Percentiles rank a stretch among this genome's conserved stretches.
These are phyloP conservation scores for Alternaria brassicae DNA, from an alignment of 2,329 filamentous ascomycete species.

Conservation along the genomic window DNA sequence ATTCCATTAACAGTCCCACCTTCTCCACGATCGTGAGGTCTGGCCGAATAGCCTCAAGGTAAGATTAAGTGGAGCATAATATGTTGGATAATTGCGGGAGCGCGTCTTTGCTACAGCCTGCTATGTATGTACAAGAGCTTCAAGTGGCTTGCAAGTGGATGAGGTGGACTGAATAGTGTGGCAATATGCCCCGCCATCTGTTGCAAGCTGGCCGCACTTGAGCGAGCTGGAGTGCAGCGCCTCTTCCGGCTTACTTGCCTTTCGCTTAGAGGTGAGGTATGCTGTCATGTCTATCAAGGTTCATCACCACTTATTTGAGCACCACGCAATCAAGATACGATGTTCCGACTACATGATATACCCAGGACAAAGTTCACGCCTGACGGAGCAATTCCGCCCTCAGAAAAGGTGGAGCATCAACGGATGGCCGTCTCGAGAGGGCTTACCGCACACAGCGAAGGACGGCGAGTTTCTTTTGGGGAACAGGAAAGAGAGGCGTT, in stretches of 20 bases:
- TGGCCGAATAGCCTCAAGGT: not conserved
- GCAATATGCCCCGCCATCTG: slow-evolving; percentile 18
- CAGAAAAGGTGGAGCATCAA: slow-evolving; percentile 23
- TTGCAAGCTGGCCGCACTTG: slow-evolving; percentile 16
- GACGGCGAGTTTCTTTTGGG: slow-evolving; percentile 4
- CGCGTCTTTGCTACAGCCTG: slow-evolving; percentile 15
- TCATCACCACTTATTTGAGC: not conserved
- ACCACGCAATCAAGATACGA: not conserved
- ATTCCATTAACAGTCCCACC: slow-evolving; percentile 7
- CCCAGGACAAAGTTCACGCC: slow-evolving; percentile 11
- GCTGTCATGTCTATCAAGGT: not conserved
- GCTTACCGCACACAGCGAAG: not conserved
- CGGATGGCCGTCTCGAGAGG: slow-evolving; percentile 13
- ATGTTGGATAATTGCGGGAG: slow-evolving; percentile 12
- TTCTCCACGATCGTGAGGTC: slow-evolving; percentile 1
- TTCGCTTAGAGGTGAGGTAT: not conserved
- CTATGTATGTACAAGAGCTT: too few relatives aligned
- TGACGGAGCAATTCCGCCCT: slow-evolving; percentile 21
- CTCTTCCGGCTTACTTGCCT: slow-evolving; percentile 13
- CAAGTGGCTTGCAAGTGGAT: not conserved
- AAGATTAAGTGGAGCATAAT: slow-evolving; percentile 9
- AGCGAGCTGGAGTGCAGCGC: slow-evolving; percentile 13
- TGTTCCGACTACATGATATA: slow-evolving; percentile 8
- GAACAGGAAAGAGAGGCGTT: not conserved
- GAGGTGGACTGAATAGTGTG: slow-evolving; percentile 6